These are phyloP conservation scores for Fusarium setosum DNA, from an alignment of 2,329 filamentous ascomycete species.

Conservation along the genomic window DNA sequence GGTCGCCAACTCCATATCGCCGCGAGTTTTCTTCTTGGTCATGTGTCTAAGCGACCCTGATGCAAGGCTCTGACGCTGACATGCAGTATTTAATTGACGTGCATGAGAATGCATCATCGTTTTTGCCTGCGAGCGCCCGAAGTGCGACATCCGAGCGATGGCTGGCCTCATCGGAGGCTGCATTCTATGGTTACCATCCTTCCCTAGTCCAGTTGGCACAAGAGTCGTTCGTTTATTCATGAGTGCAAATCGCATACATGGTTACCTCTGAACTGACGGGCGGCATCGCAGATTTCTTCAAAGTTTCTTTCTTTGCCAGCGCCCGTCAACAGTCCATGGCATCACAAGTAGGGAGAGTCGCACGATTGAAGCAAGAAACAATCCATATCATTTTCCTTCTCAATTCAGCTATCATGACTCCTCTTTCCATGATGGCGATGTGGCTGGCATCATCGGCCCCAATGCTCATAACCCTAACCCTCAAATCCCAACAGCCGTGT, in stretches of 20 bases:
- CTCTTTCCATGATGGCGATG: background rate
- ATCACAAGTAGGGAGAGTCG: no score
- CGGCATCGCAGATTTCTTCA: background rate
- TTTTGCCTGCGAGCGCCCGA: background rate
- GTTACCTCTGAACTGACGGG: background rate
- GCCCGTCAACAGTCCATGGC: no score
- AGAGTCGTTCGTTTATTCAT: background rate
- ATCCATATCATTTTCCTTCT: no score
- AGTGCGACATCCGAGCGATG: background rate
- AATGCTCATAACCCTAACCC: constrained; percentile 2
- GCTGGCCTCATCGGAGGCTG: no score
- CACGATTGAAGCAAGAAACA: no score
- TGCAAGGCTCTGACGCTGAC: background rate
- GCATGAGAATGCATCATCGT: background rate
- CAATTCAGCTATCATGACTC: background rate
- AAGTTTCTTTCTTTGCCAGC: background rate
- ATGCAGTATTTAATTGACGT: background rate
- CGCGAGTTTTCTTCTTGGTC: background rate
- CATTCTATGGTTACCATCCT: background rate
- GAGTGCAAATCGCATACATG: background rate
- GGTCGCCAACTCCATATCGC: background rate
- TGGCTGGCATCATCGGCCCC: background rate
- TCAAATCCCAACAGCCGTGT: constrained; percentile 41
- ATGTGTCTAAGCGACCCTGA: background rate
- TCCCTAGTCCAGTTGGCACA: background rate